Evolutionary conservation across 2,329 filamentous ascomycete genomes (phyloP), one percentile per base, ranked within the genome.

Genomic region (Cercospora zeae-maydis): DNA sequence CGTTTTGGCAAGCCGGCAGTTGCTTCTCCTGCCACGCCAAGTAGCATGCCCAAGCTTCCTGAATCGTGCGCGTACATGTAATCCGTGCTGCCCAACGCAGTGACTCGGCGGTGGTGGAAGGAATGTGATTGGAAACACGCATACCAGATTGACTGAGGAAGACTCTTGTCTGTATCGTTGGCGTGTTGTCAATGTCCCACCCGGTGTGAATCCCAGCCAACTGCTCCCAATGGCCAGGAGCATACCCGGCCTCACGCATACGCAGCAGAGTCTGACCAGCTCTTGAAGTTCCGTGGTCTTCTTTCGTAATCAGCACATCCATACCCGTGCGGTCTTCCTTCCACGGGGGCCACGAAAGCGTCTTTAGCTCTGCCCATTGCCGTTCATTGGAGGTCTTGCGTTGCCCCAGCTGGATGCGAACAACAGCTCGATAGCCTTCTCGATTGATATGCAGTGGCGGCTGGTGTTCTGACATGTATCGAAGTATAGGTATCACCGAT

Each of bases 1-100:
- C 77, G 27, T 75, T 72, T 31, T 75, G 66, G 58, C 75, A 73
- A n/a, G 75, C 69, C 9, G 71, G 72, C 36, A 75, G 67, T 8
- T 71, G 73, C 13, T 77, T 75, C 21, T 81, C 77, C 70, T 85
- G 79, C 63, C 81, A 85, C 4, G 83, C 80, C 45, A 86, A 73
- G 71, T 87, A 88, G 65, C 83, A 86, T 21, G 85, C 85, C 86
- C 86, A 88, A 5, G 86, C 85, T 75, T 88, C 86, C 64, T 84
- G 80, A 52, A 84, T 74, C 3, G 86, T 88, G 36, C 86, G 78
- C 10, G 86, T 88, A 21, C 84, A 80, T 51, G 78, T 77, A 58
- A 88, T 83, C 10, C 86, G 80, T 33, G 83, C 84, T 61, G 79
- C 78, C 86, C 86, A 88, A 45, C 55, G 49, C 13, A 47, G 13